A percentile compares a stretch with the other conserved stretches of the same genome.
Conservation (phyloP, 139 green algal genomes). For the Spirogloea muscicola region DNA sequence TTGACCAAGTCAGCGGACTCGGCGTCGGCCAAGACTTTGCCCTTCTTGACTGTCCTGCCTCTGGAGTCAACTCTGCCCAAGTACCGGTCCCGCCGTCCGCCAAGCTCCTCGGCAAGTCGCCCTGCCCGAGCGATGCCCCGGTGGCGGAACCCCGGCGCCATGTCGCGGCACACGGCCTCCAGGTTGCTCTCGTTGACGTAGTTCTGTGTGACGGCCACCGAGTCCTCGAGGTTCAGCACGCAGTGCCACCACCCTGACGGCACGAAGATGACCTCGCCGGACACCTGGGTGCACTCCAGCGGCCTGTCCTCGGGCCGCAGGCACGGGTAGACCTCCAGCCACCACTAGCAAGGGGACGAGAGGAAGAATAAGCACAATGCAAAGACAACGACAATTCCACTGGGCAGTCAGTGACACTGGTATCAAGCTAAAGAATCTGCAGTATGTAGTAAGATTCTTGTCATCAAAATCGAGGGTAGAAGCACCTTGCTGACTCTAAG, state of each 20-base stretch:
- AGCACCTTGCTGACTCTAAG: no score
- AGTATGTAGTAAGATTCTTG: no score
- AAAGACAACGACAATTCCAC: no score
- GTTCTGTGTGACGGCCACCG: constrained; percentile 48
- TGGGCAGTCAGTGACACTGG: no score
- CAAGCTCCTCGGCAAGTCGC: not conserved
- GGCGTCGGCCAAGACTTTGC: constrained; percentile 3
- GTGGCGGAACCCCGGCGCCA: constrained; percentile 26
- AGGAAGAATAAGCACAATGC: no score
- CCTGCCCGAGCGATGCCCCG: constrained; percentile 22
- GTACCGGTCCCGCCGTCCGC: constrained; percentile 3
- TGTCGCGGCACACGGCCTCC: constrained; percentile 30
- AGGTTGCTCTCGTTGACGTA: constrained; percentile 34
- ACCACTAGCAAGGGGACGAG: no score
- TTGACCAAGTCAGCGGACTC: constrained; percentile 24
- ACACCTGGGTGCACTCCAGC: constrained; percentile 25
- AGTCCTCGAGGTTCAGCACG: constrained; percentile 45
- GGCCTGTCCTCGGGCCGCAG: constrained; percentile 30
- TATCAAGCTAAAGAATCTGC: no score
- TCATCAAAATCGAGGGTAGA: no score
- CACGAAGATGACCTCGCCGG: constrained; percentile 48
- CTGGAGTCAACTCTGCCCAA: not conserved
- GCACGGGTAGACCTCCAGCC: constrained; percentile 41
- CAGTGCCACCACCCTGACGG: constrained; percentile 52
- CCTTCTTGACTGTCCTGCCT: not conserved